These are phyloP conservation scores for Coemansia brasiliensis DNA, from an alignment of 192 early-diverging fungal species.

Conservation along the genomic window DNA sequence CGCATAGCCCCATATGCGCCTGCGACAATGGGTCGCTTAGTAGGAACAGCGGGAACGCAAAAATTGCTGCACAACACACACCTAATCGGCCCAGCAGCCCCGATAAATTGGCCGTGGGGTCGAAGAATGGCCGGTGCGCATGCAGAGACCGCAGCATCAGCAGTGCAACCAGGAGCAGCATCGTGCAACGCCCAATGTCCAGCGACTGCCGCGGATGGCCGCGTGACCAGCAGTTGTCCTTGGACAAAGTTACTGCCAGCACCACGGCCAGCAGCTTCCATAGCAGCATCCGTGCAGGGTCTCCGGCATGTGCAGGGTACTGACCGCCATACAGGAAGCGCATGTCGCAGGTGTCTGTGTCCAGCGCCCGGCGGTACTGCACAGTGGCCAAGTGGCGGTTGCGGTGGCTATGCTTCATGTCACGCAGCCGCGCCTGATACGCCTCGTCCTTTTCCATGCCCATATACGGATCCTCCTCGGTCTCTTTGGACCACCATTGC, in stretches of 20 bases:
- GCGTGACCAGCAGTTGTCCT: slow-evolving; percentile 66
- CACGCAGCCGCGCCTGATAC: slow-evolving; percentile 49
- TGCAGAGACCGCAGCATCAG: slow-evolving; percentile 60
- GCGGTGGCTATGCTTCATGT: slow-evolving; percentile 45
- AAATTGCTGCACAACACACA: slow-evolving; percentile 43
- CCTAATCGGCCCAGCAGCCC: slow-evolving; percentile 53
- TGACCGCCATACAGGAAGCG: slow-evolving; percentile 62
- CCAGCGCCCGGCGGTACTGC: slow-evolving; percentile 57
- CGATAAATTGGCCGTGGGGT: slow-evolving; percentile 58
- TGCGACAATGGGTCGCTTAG: slow-evolving; percentile 50
- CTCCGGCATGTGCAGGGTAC: slow-evolving; percentile 51
- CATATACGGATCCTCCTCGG: slow-evolving; percentile 35
- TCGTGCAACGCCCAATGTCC: slow-evolving; percentile 49
- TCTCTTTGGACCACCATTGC: slow-evolving; percentile 23
- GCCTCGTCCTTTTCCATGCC: slow-evolving; percentile 51
- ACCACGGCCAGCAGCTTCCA: slow-evolving; percentile 58
- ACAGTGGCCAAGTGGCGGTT: slow-evolving; percentile 58
- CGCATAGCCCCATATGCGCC: slow-evolving; percentile 47
- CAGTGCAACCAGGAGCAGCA: slow-evolving; percentile 56
- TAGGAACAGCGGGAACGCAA: slow-evolving; percentile 60
- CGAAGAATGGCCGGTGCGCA: slow-evolving; percentile 60
- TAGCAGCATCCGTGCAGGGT: slow-evolving; percentile 60
- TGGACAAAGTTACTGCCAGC: slow-evolving; percentile 52
- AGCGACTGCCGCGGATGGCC: slow-evolving; percentile 44
- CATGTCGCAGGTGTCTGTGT: slow-evolving; percentile 59